These are phyloP conservation scores for Dendrobium nobile DNA, from an alignment of 106 monocot species.

Conservation along the genomic window DNA sequence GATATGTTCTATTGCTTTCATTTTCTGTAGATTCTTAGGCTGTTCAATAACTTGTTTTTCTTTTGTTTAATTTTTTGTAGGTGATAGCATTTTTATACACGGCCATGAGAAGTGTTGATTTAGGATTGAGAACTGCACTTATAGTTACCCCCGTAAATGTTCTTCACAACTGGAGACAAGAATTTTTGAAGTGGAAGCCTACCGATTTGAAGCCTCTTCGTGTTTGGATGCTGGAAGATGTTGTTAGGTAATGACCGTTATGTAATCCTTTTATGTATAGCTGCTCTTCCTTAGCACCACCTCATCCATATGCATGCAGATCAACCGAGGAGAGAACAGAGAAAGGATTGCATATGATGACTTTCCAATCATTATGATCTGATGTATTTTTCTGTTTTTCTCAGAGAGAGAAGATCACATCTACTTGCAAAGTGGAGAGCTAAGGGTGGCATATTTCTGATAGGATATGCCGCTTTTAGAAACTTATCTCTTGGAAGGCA, in stretches of 20 bases:
- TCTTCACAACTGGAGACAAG: conserved; percentile 89
- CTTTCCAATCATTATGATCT: background rate
- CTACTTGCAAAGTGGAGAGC: conserved; percentile 69
- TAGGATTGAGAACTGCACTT: conserved; percentile 75
- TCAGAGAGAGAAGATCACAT: conserved; percentile 58
- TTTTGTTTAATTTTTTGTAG: conserved; percentile 29
- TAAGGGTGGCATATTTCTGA: conserved; percentile 89
- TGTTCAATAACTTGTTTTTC: background rate
- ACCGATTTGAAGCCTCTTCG: conserved; percentile 74
- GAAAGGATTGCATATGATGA: background rate
- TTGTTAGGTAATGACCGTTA: conserved; percentile 45
- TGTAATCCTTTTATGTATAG: background rate
- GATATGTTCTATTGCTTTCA: background rate
- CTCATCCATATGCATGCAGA: background rate
- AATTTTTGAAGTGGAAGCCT: conserved; percentile 87
- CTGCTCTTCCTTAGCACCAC: background rate
- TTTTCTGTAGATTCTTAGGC: background rate
- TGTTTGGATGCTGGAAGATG: conserved; percentile 84
- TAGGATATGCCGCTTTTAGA: conserved; percentile 87
- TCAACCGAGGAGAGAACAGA: background rate
- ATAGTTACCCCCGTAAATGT: conserved; percentile 97
- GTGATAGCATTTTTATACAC: conserved; percentile 86
- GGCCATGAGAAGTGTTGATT: conserved; percentile 66
- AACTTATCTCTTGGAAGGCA: conserved; percentile 75
- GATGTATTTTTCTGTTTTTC: background rate